Conservation (phyloP, 129 eudicot genomes). For the Centella asiatica region DNA sequence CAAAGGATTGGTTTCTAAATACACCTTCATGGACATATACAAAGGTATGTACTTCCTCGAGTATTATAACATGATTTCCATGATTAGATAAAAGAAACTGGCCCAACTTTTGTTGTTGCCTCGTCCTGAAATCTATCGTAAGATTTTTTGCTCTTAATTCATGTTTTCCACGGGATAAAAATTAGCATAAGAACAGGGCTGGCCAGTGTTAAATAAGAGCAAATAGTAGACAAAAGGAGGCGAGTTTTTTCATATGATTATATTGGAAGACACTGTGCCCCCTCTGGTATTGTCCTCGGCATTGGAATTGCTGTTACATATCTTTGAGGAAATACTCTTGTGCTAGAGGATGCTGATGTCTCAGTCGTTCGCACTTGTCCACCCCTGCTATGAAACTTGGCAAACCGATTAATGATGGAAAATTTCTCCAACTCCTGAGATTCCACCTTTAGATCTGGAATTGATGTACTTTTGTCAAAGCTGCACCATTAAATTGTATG, state of each 20-base stretch:
- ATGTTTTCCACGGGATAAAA: constrained; percentile 14
- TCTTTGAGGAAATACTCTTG: constrained; percentile 33
- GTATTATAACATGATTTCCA: constrained; percentile 22
- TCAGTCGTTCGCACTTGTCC: constrained; percentile 20
- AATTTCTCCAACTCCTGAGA: constrained; percentile 56
- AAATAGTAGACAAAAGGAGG: constrained; percentile 1
- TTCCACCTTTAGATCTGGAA: constrained; percentile 45
- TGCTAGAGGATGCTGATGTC: constrained; percentile 33
- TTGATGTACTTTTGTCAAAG: constrained; percentile 38
- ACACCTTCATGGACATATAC: constrained; percentile 29
- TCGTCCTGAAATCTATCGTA: not conserved
- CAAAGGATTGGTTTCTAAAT: constrained; percentile 9
- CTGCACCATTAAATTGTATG: constrained; percentile 42
- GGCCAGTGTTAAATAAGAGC: not conserved
- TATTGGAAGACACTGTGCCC: constrained; percentile 47
- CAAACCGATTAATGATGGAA: constrained; percentile 48
- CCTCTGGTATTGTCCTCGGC: constrained; percentile 50
- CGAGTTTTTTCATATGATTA: constrained; percentile 24
- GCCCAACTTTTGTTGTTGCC: not conserved
- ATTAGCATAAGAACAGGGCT: constrained; percentile 15
- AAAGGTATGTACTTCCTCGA: constrained; percentile 27
- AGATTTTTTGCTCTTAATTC: not conserved
- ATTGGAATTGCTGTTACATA: constrained; percentile 47
- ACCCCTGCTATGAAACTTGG: constrained; percentile 60
- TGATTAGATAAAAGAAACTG: constrained; percentile 19